Base-by-base conservation (phyloP, 495 filamentous ascomycete species). In the Beverwykella pulmonaria region DNA sequence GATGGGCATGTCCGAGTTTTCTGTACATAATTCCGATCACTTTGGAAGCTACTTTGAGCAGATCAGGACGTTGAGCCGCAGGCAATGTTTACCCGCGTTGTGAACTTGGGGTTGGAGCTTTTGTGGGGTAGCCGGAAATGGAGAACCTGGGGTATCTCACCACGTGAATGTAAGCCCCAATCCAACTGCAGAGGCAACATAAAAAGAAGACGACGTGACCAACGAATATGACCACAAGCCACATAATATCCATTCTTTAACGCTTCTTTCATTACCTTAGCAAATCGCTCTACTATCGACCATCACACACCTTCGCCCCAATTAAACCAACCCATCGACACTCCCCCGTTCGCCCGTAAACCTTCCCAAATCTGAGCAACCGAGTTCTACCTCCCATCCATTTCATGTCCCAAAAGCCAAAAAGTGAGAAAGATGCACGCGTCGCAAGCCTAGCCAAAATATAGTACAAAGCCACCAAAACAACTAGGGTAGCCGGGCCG, bases 401-500 rank as follows among this genome's bases (percentile, higher is more conserved):
- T 14, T 44, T 2, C 3, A 7, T n/a, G 39, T n/a, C 39, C 39
- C 30, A 34, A 44, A 44, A 44, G 15, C 39, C 39, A 44, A 44
- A 4, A 44, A 44, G 6, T n/a, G 15, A n/a, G 39, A n/a, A n/a
- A 44, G 39, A n/a, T 14, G 17, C 39, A 12, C 32, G 32, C 17
- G 20, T 23, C 39, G 22, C 41, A 59, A 47, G 29, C 36, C 25
- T 59, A 59, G 25, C 25, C 36, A 49, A 59, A 47, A 49, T 41
- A 57, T 41, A 57, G 20, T 57, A 57, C 32, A 39, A 41, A 39
- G 50, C 50, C 50, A 53, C 25, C 26, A 53, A 26, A 20, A 30
- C 14, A 30, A 57, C 30, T 5, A 30, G 32, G 39, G 39, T 44
- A 44, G 17, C 39, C 36, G 17, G 53, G 29, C 29, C 53, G 27